phyloP scores from a whole-genome alignment of 73 alveolate species.

The Paramecium bursaria region DNA sequence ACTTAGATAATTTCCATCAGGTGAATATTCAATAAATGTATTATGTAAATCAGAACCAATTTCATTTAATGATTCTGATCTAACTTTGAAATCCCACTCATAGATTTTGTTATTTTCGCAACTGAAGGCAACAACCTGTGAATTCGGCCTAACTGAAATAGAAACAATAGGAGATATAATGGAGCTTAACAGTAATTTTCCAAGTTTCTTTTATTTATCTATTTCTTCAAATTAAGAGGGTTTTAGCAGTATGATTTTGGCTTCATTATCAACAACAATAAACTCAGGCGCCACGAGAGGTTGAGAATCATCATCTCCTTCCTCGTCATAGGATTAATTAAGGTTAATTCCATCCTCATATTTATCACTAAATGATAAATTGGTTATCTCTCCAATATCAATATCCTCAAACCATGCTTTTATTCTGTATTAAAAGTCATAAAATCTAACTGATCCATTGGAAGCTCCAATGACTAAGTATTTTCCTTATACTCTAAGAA shows the following conservation, averaged over 20 bases:
- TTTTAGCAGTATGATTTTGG: slow-evolving; percentile 86
- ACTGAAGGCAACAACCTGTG: slow-evolving; percentile 93
- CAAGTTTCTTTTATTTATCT: slow-evolving; percentile 88
- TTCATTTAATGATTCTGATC: slow-evolving; percentile 74
- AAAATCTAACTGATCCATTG: slow-evolving; percentile 97
- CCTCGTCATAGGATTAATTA: slow-evolving; percentile 62
- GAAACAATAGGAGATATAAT: slow-evolving; percentile 91
- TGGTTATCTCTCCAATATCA: slow-evolving; percentile 79
- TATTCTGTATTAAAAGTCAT: slow-evolving; percentile 95
- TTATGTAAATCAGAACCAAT: slow-evolving; percentile 77
- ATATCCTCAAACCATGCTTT: slow-evolving; percentile 98
- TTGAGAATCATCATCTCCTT: slow-evolving; percentile 78
- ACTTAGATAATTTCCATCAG: slow-evolving; percentile 90
- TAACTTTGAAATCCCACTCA: slow-evolving; percentile 83
- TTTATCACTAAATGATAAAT: slow-evolving; percentile 92
- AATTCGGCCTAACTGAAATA: slow-evolving; percentile 95
- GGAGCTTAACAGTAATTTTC: slow-evolving; percentile 90
- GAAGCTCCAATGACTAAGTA: slow-evolving; percentile 95
- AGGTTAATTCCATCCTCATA: slow-evolving; percentile 57
- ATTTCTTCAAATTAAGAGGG: slow-evolving; percentile 85
- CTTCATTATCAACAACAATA: slow-evolving; percentile 90
- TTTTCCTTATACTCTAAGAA: slow-evolving; percentile 92
- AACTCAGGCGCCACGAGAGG: slow-evolving; percentile 92
- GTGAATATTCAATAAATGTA: slow-evolving; percentile 92
- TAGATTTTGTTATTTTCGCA: slow-evolving; percentile 79